Base-by-base conservation (phyloP, 2,329 filamentous ascomycete species). In the Beauveria medogensis region DNA sequence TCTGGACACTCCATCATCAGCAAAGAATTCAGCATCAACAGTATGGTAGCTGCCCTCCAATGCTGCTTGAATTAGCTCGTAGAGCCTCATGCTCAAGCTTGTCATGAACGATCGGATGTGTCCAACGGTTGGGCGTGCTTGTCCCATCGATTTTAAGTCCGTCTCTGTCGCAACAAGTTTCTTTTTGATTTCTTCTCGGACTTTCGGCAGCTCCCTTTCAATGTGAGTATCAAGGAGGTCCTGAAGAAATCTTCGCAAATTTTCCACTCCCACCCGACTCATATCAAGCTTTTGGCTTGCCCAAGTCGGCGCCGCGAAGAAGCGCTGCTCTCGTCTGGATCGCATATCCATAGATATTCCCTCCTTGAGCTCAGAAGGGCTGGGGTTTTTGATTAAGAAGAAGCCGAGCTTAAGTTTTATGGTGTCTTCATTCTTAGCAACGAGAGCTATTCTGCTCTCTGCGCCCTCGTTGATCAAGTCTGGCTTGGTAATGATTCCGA, bases 401-500 rank as follows among this genome's bases (percentile, higher is more conserved):
- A 78, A 72, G 1, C 69, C 69, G 3, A 67, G 69, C 60, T 79
- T 77, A 0, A 77, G 73, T 34, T 76, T 75, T 2, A 77, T 78
- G 24, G 75, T 70, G 16, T 78, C 72, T 64, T 65, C 65, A 51
- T 67, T 70, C 54, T 62, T 68, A 57, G 60, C 66, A 20, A 65
- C 68, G 63, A 63, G 74, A 67, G 63, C 71, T 60, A 64, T 69
- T 12, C 59, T 63, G 5, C 46, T 50, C 43, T 69, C 64, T 8
- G 63, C 57, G 7, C 65, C 67, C 9, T 64, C 55, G 26, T 69
- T 68, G 34, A 71, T 68, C 12, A 70, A 56, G 64, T 79, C 77
- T 10, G 73, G 74, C 54, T 77, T 78, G 6, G 75, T 79, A 60
- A 78, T 75, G 52, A 80, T 74, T 0, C 76, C 76, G 16, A 80